Evolutionary conservation across 2,329 filamentous ascomycete genomes (phyloP).

Genomic region (Zelopaecilomyces penicillatus): DNA sequence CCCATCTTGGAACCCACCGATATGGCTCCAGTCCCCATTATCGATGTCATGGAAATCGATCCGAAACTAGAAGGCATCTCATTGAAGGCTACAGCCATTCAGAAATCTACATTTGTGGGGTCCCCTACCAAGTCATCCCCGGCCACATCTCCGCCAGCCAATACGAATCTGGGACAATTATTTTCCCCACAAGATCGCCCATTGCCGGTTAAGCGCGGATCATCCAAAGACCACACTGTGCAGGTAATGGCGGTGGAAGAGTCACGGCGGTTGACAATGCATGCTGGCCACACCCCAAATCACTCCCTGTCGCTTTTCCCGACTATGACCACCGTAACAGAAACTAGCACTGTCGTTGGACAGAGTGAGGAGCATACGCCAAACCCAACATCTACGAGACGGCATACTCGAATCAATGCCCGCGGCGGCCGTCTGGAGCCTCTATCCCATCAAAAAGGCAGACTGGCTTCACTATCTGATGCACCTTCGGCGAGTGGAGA

Average conservation of each 20-base stretch:
- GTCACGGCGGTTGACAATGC: conserved; percentile 46
- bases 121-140: conserved; percentile 20
- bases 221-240: conserved; percentile 35
- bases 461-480: background rate
- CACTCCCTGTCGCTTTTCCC: conserved; percentile 47
- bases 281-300: conserved; percentile 55
- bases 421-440: background rate
- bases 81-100: conserved; percentile 45
- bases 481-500: background rate
- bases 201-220: conserved; percentile 12
- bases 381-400: conserved; percentile 9
- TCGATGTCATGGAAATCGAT: conserved; percentile 51
- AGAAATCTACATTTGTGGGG: conserved; percentile 43
- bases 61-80: conserved; percentile 52
- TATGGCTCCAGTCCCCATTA: conserved; percentile 26
- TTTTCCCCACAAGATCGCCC: too few relatives aligned
- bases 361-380: conserved; percentile 23
- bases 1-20: background rate
- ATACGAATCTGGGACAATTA: conserved; percentile 8
- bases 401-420: background rate
- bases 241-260: conserved; percentile 40
- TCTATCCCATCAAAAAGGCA: background rate
- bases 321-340: conserved; percentile 33
- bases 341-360: conserved; percentile 17
- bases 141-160: conserved; percentile 18